Percentiles rank a stretch among this genome's conserved stretches.
These are phyloP conservation scores for Phytophthora boehmeriae DNA, from an alignment of 352 stramenopile species.

Conservation along the genomic window DNA sequence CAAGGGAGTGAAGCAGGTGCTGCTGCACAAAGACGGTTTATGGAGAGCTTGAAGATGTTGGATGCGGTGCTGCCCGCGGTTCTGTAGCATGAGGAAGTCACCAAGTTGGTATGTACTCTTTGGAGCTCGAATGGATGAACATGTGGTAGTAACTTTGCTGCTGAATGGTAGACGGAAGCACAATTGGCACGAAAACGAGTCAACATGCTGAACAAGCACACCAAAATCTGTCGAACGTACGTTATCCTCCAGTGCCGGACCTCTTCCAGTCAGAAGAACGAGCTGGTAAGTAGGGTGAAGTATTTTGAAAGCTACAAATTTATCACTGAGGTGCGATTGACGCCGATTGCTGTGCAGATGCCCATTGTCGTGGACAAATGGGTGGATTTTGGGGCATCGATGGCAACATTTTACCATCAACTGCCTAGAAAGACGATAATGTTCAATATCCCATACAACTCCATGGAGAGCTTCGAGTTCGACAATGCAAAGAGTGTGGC, in stretches of 20 bases:
- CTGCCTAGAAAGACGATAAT: slow-evolving; percentile 44
- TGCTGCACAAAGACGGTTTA: slow-evolving; percentile 8
- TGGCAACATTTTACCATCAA: slow-evolving; percentile 57
- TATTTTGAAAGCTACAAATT: not conserved
- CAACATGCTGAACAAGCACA: slow-evolving; percentile 34
- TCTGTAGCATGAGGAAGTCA: slow-evolving; percentile 38
- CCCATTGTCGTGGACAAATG: slow-evolving; percentile 53
- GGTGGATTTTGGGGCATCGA: slow-evolving; percentile 54
- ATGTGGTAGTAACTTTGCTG: not conserved
- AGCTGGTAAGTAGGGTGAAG: slow-evolving; percentile 27
- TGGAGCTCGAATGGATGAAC: not conserved
- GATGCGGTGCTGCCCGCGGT: slow-evolving; percentile 38
- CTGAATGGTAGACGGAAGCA: slow-evolving; percentile 18
- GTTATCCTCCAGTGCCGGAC: slow-evolving; percentile 42
- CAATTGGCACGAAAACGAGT: slow-evolving; percentile 24
- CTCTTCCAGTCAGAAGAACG: slow-evolving; percentile 19
- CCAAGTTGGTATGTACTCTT: slow-evolving; percentile 44
- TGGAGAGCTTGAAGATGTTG: slow-evolving; percentile 21
- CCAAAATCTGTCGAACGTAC: slow-evolving; percentile 25
- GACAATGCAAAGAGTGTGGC: slow-evolving; percentile 26
- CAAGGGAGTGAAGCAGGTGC: not conserved
- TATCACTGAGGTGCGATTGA: not conserved
- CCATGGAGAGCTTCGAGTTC: slow-evolving; percentile 48
- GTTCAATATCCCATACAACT: slow-evolving; percentile 59
- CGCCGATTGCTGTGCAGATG: slow-evolving; percentile 24